Evolutionary conservation across 352 stramenopile species (phyloP).

Genomic region (Phytophthora rubi): DNA sequence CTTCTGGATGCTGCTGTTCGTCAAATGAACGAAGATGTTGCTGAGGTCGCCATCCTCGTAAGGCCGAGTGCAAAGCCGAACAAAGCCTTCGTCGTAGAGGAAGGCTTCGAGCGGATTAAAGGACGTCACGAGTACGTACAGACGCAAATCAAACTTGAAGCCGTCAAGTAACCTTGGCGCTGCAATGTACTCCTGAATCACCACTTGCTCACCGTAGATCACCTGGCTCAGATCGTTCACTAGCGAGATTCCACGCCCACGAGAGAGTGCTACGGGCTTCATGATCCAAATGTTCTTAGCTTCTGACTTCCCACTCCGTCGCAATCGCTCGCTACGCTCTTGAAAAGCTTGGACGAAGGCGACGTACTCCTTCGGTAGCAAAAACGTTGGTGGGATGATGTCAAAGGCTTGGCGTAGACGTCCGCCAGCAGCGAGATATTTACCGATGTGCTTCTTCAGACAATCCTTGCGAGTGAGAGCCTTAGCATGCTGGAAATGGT

Average conservation of each 20-base stretch:
- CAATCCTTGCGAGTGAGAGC: slow-evolving; percentile 95
- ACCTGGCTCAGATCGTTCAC: slow-evolving; percentile 89
- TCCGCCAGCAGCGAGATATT: slow-evolving; percentile 57
- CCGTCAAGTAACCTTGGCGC: slow-evolving; percentile 89
- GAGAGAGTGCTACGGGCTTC: slow-evolving; percentile 92
- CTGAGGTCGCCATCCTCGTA: slow-evolving; percentile 80
- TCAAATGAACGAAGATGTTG: slow-evolving; percentile 94
- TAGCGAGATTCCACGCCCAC: slow-evolving; percentile 93
- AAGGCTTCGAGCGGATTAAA: slow-evolving; percentile 94
- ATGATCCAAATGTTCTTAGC: slow-evolving; percentile 95
- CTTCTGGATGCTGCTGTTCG: slow-evolving; percentile 96
- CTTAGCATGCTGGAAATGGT: slow-evolving; percentile 93
- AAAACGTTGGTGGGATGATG: slow-evolving; percentile 93
- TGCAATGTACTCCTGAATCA: slow-evolving; percentile 92
- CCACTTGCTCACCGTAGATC: slow-evolving; percentile 87
- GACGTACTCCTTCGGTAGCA: slow-evolving; percentile 93
- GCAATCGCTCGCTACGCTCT: slow-evolving; percentile 40
- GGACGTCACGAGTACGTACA: slow-evolving; percentile 95
- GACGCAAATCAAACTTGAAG: slow-evolving; percentile 92
- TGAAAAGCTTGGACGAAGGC: slow-evolving; percentile 90
- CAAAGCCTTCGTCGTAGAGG: slow-evolving; percentile 94
- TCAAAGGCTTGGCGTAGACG: slow-evolving; percentile 78
- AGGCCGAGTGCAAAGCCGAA: slow-evolving; percentile 85
- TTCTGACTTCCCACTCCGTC: slow-evolving; percentile 1
- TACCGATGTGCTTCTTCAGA: slow-evolving; percentile 89